Conservation (phyloP, 2,329 filamentous ascomycete genomes). For the Colletotrichum horii region DNA sequence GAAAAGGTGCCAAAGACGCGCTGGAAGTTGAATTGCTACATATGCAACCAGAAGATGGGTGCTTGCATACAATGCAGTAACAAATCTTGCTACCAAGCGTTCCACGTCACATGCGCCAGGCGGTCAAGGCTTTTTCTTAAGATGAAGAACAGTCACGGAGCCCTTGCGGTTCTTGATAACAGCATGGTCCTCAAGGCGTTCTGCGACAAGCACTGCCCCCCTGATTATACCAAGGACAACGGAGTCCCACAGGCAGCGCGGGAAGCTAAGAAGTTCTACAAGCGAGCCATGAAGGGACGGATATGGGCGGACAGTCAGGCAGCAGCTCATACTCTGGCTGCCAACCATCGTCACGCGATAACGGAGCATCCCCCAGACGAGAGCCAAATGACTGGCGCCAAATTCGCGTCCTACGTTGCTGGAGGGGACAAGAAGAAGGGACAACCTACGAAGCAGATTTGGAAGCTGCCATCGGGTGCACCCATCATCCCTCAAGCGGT, state of each 20-base stretch:
- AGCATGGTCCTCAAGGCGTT: conserved; percentile 89
- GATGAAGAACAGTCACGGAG: conserved; percentile 92
- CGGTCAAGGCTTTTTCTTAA: conserved; percentile 87
- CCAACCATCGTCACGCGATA: conserved; percentile 67
- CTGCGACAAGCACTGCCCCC: conserved; percentile 92
- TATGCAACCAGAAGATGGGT: conserved; percentile 97
- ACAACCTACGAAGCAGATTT: conserved; percentile 70
- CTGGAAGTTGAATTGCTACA: conserved; percentile 95
- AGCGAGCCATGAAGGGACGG: conserved; percentile 83
- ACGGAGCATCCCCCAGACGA: conserved; percentile 79
- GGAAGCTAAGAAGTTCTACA: conserved; percentile 88
- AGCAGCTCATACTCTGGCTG: conserved; percentile 81
- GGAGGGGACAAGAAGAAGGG: conserved; percentile 73
- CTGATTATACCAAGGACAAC: conserved; percentile 87
- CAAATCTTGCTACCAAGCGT: conserved; percentile 95
- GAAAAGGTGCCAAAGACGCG: conserved; percentile 95
- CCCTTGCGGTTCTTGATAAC: conserved; percentile 77
- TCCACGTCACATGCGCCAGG: conserved; percentile 95
- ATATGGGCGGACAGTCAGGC: conserved; percentile 93
- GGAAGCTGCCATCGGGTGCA: conserved; percentile 93
- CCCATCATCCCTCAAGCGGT: conserved; percentile 92
- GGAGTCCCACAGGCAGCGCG: conserved; percentile 80
- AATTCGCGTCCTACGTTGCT: conserved; percentile 75
- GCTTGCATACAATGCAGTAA: conserved; percentile 98
- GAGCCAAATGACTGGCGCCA: conserved; percentile 81